Conservation (phyloP, 2,329 filamentous ascomycete genomes). For the Cercospora nicotianae region DNA sequence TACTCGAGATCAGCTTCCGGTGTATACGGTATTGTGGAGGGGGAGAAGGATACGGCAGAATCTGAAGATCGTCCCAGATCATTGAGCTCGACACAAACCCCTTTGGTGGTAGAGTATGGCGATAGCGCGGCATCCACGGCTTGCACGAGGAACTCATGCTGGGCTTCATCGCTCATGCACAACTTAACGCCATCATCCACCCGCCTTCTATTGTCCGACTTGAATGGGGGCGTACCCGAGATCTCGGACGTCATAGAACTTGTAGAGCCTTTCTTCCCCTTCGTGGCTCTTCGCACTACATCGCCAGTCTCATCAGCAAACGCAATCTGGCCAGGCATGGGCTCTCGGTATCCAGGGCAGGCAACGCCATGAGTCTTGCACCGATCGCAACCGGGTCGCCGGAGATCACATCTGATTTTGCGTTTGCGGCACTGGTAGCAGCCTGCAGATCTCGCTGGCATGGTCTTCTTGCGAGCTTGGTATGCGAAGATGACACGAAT, state of each 20-base stretch:
- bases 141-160: background rate
- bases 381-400: slow-evolving; percentile 33
- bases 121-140: background rate
- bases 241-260: background rate
- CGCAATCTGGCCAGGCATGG: slow-evolving; percentile 29
- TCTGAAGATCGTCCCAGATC: background rate
- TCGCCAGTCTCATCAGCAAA: slow-evolving; percentile 34
- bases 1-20: background rate
- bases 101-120: background rate
- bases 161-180: background rate
- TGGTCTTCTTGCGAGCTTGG: slow-evolving; percentile 9
- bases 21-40: background rate
- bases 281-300: slow-evolving; percentile 23
- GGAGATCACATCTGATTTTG: slow-evolving; percentile 39
- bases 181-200: background rate
- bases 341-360: slow-evolving; percentile 36
- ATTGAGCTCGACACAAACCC: background rate
- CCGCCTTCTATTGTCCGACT: no score
- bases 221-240: background rate
- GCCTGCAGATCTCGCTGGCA: slow-evolving; percentile 37
- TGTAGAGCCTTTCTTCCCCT: slow-evolving; percentile 7
- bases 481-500: background rate
- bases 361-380: slow-evolving; percentile 36
- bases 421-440: slow-evolving; percentile 37
- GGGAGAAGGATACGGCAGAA: background rate